Evolutionary conservation across 768 basidiomycete species (phyloP).

Genomic region (Dioszegia crocea): DNA sequence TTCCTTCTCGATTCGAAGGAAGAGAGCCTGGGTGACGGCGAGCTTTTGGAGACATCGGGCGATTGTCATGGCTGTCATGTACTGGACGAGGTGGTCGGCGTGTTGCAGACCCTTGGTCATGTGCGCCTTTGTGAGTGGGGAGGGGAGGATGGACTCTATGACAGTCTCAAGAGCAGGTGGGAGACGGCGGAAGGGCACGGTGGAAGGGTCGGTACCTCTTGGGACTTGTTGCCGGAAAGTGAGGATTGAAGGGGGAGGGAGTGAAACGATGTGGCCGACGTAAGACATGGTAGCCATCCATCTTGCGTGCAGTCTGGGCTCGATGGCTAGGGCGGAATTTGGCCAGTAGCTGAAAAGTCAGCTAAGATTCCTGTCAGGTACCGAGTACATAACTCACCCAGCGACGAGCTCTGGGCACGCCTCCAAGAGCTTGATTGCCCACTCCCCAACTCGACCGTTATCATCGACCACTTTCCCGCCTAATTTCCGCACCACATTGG

Average conservation of each 20-base stretch:
- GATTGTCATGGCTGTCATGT: slow-evolving; percentile 74
- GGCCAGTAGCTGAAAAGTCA: slow-evolving; percentile 44
- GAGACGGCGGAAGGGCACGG: slow-evolving; percentile 53
- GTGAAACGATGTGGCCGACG: slow-evolving; percentile 70
- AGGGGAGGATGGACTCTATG: slow-evolving; percentile 75
- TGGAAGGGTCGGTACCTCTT: slow-evolving; percentile 4
- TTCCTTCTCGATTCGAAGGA: slow-evolving; percentile 56
- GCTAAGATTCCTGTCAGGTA: background rate
- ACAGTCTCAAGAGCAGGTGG: slow-evolving; percentile 71
- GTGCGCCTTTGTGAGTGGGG: slow-evolving; percentile 63
- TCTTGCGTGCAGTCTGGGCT: slow-evolving; percentile 40
- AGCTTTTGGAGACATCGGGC: slow-evolving; percentile 73
- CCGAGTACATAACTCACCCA: slow-evolving; percentile 56
- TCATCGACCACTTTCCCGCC: slow-evolving; percentile 78
- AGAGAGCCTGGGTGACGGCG: slow-evolving; percentile 55
- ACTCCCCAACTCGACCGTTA: slow-evolving; percentile 67
- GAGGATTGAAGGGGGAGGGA: slow-evolving; percentile 63
- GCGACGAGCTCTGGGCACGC: slow-evolving; percentile 83
- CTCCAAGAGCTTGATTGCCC: slow-evolving; percentile 71
- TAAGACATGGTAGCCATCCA: slow-evolving; percentile 90
- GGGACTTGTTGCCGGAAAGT: slow-evolving; percentile 56
- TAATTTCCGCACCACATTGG: slow-evolving; percentile 65
- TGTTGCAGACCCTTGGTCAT: slow-evolving; percentile 79
- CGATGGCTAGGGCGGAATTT: slow-evolving; percentile 45
- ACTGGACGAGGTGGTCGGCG: slow-evolving; percentile 70